Evolutionary conservation across 495 filamentous ascomycete species (phyloP).

Genomic region (Penicillium longicatenatum): DNA sequence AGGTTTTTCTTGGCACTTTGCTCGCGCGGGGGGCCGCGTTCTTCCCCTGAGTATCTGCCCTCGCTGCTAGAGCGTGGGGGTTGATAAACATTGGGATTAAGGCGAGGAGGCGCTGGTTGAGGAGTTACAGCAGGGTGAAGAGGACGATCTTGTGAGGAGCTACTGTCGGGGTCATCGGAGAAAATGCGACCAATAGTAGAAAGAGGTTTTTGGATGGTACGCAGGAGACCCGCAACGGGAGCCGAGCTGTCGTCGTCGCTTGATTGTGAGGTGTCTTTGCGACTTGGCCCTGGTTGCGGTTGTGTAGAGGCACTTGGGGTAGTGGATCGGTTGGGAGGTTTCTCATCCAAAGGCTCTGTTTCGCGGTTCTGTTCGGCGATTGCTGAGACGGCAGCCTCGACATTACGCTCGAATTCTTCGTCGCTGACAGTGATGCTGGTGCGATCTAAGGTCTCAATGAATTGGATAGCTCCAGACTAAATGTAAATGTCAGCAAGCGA

Average conservation of each 20-base stretch:
- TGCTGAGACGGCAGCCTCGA: constrained; percentile 93
- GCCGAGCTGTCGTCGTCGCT: constrained; percentile 66
- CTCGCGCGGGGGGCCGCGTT: constrained; percentile 17
- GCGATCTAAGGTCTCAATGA: constrained; percentile 93
- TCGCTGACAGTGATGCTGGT: constrained; percentile 92
- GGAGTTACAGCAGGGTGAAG: constrained; percentile 57
- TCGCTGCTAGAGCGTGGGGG: constrained; percentile 50
- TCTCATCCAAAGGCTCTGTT: constrained; percentile 59
- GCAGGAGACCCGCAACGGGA: constrained; percentile 82
- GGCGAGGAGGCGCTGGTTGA: constrained; percentile 58
- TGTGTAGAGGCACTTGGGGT: constrained; percentile 32
- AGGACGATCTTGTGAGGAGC: constrained; percentile 37
- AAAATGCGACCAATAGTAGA: constrained; percentile 98
- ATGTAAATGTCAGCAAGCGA: constrained; percentile 13
- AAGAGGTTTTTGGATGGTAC: constrained; percentile 88
- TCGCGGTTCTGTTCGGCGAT: constrained; percentile 86
- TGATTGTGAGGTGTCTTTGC: constrained; percentile 35
- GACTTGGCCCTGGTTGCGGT: constrained; percentile 46
- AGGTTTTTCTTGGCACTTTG: constrained; percentile 31
- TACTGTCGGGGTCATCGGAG: constrained; percentile 67
- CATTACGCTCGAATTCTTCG: constrained; percentile 91
- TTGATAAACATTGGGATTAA: constrained; percentile 58
- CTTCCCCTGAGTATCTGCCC: constrained; percentile 49
- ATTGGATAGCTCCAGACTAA: constrained; percentile 93
- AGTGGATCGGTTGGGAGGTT: constrained; percentile 28